Evolutionary conservation across 2,329 filamentous ascomycete genomes (phyloP).

Genomic region (Didymella pinodella): DNA sequence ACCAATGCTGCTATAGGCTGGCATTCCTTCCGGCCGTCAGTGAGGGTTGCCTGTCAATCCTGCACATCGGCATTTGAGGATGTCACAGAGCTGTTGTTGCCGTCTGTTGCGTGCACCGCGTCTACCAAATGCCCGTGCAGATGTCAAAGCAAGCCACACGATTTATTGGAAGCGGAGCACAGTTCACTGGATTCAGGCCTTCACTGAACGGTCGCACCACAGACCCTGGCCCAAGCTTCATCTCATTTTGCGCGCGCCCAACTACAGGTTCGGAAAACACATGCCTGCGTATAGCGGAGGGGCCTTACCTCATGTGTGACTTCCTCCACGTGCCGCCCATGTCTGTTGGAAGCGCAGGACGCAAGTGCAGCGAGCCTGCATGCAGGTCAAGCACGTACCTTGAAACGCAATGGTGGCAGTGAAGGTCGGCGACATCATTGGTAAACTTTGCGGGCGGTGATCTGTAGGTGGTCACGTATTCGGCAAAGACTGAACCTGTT

Average conservation of each 20-base stretch:
- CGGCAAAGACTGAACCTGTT: slow-evolving; percentile 7
- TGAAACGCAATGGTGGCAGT: slow-evolving; percentile 26
- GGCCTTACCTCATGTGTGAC: slow-evolving; percentile 14
- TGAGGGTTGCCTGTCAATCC: slow-evolving; percentile 3
- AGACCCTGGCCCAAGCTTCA: slow-evolving; percentile 25
- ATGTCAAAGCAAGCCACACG: slow-evolving; percentile 21
- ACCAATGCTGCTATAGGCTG: slow-evolving; percentile 8
- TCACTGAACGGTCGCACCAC: slow-evolving; percentile 29
- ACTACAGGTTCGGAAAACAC: slow-evolving; percentile 18
- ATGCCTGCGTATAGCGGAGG: slow-evolving; percentile 26
- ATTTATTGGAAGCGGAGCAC: slow-evolving; percentile 9
- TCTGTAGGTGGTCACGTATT: slow-evolving; percentile 1
- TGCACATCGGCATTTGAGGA: slow-evolving; percentile 23
- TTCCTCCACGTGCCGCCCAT: slow-evolving; percentile 30
- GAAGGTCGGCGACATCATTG: slow-evolving; percentile 14
- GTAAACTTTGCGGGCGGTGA: slow-evolving; percentile 26
- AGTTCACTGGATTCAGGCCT: slow-evolving; percentile 8
- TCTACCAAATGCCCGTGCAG: slow-evolving; percentile 8
- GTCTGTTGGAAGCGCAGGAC: slow-evolving; percentile 22
- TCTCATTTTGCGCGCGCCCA: slow-evolving; percentile 30
- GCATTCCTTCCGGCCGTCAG: neutral
- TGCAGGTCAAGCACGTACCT: slow-evolving; percentile 27
- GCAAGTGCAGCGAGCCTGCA: slow-evolving; percentile 26
- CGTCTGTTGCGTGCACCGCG: slow-evolving; percentile 9
- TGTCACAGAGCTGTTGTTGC: slow-evolving; percentile 11